A percentile compares a stretch with the other conserved stretches of the same genome.
Evolutionary conservation across 352 stramenopile species (phyloP).

Genomic region (Globisporangium orthogonon): DNA sequence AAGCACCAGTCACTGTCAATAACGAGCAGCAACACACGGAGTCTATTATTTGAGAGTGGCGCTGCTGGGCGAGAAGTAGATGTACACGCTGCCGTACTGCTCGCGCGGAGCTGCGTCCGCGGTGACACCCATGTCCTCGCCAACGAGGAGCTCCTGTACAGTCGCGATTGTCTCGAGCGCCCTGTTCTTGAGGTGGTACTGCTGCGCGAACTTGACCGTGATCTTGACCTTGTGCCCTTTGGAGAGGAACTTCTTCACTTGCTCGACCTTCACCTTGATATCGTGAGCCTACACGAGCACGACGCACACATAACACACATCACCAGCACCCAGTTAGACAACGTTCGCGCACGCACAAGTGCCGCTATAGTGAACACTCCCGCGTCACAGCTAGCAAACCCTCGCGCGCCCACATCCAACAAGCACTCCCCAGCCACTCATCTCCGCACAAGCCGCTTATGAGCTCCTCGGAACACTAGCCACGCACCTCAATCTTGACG

Average conservation of each 20-base stretch:
- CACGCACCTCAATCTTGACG: conserved; percentile 58
- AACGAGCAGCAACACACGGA: not conserved
- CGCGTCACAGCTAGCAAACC: no score
- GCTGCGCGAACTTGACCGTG: conserved; percentile 54
- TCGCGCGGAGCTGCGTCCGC: conserved; percentile 24
- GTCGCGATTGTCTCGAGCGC: conserved; percentile 35
- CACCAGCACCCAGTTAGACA: not conserved
- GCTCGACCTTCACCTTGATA: conserved; percentile 63
- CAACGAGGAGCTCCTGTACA: conserved; percentile 35
- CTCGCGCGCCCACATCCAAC: not conserved
- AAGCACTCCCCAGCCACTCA: not conserved
- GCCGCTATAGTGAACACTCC: not conserved
- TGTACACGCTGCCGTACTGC: conserved; percentile 56
- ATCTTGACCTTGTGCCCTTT: conserved; percentile 83
- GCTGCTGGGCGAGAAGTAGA: conserved; percentile 29
- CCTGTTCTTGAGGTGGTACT: conserved; percentile 50
- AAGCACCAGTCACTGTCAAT: conserved; percentile 1
- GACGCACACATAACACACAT: not conserved
- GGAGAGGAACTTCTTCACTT: conserved; percentile 54
- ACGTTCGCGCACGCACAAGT: not conserved
- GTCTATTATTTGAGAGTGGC: conserved; percentile 5
- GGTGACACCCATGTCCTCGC: conserved; percentile 24
- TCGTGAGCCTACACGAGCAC: conserved; percentile 35
- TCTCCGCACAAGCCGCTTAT: not conserved
- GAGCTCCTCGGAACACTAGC: not conserved